Percentiles rank a stretch among this genome's conserved stretches.
These are phyloP conservation scores for Pseudogymnoascus sp. DNA, from an alignment of 2,329 filamentous ascomycete genomes.

Conservation along the genomic window DNA sequence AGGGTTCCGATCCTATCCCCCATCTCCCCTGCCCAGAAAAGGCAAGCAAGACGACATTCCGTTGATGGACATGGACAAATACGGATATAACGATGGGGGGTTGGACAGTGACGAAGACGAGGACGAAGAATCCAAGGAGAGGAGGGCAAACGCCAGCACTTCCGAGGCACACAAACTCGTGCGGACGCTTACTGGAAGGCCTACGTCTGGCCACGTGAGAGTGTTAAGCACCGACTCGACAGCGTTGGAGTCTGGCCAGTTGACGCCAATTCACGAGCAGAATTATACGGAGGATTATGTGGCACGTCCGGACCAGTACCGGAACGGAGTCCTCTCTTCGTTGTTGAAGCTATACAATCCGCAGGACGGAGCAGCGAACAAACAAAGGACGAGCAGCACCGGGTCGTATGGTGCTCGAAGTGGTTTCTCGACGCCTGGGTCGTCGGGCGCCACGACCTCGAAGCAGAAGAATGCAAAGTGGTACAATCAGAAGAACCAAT, in stretches of 20 bases:
- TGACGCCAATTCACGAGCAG: constrained; percentile 37
- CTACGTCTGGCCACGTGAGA: constrained; percentile 17
- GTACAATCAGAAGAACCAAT: constrained; percentile 36
- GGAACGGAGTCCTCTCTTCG: constrained; percentile 66
- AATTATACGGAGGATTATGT: constrained; percentile 56
- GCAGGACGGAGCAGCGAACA: constrained; percentile 30
- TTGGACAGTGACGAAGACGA: constrained; percentile 24
- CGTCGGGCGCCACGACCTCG: constrained; percentile 34
- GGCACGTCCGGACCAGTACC: constrained; percentile 60
- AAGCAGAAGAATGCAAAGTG: constrained; percentile 25
- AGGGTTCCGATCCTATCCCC: background rate
- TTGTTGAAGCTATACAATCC: constrained; percentile 64
- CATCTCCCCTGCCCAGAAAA: background rate
- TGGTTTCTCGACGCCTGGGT: constrained; percentile 38
- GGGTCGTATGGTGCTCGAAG: constrained; percentile 23
- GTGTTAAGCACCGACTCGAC: constrained; percentile 14
- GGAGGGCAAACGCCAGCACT: constrained; percentile 20
- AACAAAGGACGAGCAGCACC: constrained; percentile 19
- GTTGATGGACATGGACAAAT: constrained; percentile 25
- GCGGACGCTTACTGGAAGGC: constrained; percentile 32
- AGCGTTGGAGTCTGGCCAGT: constrained; percentile 36
- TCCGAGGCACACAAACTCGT: constrained; percentile 41
- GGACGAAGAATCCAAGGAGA: constrained; percentile 11
- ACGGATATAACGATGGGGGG: constrained; percentile 22
- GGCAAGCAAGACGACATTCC: constrained; percentile 23